A percentile compares a stretch with the other conserved stretches of the same genome.
Conservation (phyloP, 1,284 basidiomycete species). For the Thelephora terrestris region DNA sequence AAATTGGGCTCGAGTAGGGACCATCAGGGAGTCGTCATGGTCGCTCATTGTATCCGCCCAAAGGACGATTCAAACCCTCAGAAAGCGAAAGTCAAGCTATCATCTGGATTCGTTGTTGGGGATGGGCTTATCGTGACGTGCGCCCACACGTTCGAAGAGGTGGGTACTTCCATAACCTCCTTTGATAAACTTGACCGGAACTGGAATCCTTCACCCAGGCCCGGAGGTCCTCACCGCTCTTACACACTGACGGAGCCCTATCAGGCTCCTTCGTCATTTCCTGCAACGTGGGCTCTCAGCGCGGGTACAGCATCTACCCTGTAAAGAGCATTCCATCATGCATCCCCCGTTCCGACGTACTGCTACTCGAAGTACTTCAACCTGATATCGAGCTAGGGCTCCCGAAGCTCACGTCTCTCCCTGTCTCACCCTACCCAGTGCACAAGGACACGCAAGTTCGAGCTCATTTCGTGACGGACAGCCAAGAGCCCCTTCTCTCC, state of each 20-base stretch:
- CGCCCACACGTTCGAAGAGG: constrained; percentile 61
- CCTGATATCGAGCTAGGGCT: constrained; percentile 8
- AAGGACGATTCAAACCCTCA: constrained; percentile 18
- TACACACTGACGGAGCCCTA: constrained; percentile 11
- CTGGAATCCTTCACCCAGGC: constrained; percentile 4
- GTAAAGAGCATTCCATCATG: constrained; percentile 43
- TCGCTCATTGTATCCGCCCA: constrained; percentile 45
- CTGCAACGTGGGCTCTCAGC: constrained; percentile 12
- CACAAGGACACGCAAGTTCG: constrained; percentile 37
- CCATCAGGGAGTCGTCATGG: constrained; percentile 33
- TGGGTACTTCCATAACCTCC: constrained; percentile 16
- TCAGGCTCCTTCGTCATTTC: constrained; percentile 38
- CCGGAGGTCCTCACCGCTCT: constrained; percentile 11
- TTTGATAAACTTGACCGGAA: not conserved
- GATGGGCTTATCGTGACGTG: constrained; percentile 47
- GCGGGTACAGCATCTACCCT: constrained; percentile 25
- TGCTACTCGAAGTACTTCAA: constrained; percentile 29
- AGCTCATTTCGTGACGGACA: constrained; percentile 45
- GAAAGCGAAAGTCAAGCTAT: constrained; percentile 36
- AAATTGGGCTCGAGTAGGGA: not conserved
- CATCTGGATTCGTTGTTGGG: constrained; percentile 47
- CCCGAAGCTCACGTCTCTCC: constrained; percentile 33
- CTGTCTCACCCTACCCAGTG: constrained; percentile 61
- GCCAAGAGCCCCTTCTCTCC: constrained; percentile 20
- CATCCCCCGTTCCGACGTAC: constrained; percentile 50